Base-by-base conservation (phyloP, 495 filamentous ascomycete genomes). In the Penicillium daleae region DNA sequence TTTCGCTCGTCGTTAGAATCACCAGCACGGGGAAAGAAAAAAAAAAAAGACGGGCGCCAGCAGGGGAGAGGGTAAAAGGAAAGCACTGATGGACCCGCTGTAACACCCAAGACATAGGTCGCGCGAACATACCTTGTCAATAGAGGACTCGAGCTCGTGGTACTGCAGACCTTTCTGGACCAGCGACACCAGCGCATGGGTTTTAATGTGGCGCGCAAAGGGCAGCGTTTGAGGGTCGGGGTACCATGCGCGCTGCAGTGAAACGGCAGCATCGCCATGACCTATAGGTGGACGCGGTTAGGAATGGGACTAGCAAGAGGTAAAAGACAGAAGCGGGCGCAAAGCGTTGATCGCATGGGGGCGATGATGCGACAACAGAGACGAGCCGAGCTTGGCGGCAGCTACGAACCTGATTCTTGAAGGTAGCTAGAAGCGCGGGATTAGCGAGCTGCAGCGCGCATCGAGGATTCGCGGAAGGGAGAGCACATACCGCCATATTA, bases 401-500 rank as follows among this genome's bases (percentile, higher is more conserved):
- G 65, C 65, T 60, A 88, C 88, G 67, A 85, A 96, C 92, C 91
- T 80, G 88, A 90, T 85, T 96, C 92, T 78, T 93, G 85, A 66
- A 96, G 86, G 78, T 94, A 96, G 76, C 92, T 96, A 42, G 27
- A 40, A 26, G 48, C 26, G 75, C 13, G 46, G 35, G 52, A 44
- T 60, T 65, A 63, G 60, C 74, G 48, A 48, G 49, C 40, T 37
- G 48, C 40, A 39, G 46, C 27, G 50, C 35, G 29, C 35, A 12
- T 12, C 52, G 42, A 26, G 39, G 55, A 40, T 51, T 7, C 27
- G 13, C 40, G 46, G 56, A 39, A 21, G 17, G 37, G 26, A 51
- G 21, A 75, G 65, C 68, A 85, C 92, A 77, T 85, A 97, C 92
- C 93, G 93, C 91, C 93, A 97, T 82, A 99, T 91, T 80, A 99